phyloP scores from a whole-genome alignment of 331 rosid species.

The Telfairia occidentalis region DNA sequence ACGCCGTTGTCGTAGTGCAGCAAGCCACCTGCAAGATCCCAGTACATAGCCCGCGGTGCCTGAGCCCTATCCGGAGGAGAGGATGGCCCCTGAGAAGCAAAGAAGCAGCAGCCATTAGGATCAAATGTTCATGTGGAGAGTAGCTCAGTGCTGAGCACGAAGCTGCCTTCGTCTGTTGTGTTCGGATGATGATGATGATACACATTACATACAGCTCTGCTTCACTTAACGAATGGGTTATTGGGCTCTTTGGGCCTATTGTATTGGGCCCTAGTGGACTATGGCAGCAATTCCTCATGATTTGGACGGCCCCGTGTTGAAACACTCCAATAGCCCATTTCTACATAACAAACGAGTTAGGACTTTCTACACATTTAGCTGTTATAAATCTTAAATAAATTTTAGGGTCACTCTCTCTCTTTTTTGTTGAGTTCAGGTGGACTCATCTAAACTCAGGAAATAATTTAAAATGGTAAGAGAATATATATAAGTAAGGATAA shows the following conservation, averaged over 20 bases:
- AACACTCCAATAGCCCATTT: too few relatives aligned
- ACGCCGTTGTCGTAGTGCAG: conserved; percentile 27
- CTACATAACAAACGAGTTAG: too few relatives aligned
- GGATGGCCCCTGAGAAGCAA: conserved; percentile 28
- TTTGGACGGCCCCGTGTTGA: neutral
- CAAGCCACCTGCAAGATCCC: conserved; percentile 12
- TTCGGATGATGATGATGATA: neutral
- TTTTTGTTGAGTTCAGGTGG: too few relatives aligned
- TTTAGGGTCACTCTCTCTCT: too few relatives aligned
- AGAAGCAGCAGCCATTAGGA: conserved; percentile 43
- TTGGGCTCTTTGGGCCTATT: neutral
- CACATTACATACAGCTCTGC: neutral
- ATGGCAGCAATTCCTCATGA: neutral
- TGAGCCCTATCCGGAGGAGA: conserved; percentile 35
- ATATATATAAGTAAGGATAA: neutral
- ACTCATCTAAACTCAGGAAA: neutral
- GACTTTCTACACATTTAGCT: too few relatives aligned
- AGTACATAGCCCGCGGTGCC: conserved; percentile 20
- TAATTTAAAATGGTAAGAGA: too few relatives aligned
- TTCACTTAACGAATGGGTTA: neutral
- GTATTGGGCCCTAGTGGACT: neutral
- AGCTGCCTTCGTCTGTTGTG: neutral
- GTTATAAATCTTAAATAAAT: too few relatives aligned
- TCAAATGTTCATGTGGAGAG: neutral
- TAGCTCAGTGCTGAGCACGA: neutral